phyloP scores from a whole-genome alignment of 192 early-diverging fungal genomes.

The Linnemannia elongata region DNA sequence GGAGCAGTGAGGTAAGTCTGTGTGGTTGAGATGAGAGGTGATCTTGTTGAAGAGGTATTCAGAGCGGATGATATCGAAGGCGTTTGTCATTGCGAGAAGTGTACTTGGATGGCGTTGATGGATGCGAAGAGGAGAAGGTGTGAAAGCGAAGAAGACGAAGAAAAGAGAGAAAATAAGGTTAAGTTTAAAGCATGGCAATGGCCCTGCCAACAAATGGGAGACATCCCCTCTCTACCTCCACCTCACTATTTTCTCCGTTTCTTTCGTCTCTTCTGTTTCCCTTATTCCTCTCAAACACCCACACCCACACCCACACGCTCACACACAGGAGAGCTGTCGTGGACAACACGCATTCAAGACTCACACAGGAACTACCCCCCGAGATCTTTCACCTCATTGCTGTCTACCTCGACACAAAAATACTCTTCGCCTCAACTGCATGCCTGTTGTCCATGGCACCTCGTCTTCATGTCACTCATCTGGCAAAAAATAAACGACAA shows the following conservation, averaged over 20 bases:
- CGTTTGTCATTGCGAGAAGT: not conserved
- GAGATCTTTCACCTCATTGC: not conserved
- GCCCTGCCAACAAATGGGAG: too few species aligned
- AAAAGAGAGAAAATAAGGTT: not conserved
- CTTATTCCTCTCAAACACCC: not conserved
- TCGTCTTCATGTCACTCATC: not conserved
- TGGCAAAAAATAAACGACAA: not conserved
- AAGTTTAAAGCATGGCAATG: not conserved
- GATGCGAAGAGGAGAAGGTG: not conserved
- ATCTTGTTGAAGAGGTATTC: not conserved
- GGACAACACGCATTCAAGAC: not conserved
- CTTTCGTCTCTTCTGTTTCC: not conserved
- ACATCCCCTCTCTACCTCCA: too few species aligned
- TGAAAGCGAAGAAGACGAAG: not conserved
- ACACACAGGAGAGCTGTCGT: not conserved
- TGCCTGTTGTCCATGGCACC: not conserved
- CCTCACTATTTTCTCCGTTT: not conserved
- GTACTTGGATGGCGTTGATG: not conserved
- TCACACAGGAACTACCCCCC: not conserved
- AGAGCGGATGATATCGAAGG: not conserved
- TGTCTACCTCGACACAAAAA: not conserved
- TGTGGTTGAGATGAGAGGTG: not conserved
- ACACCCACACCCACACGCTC: too few species aligned
- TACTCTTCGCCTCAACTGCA: not conserved
- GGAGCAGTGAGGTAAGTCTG: not conserved